Percentiles rank a stretch among this genome's conserved stretches.
phyloP scores from a whole-genome alignment of 345 rosid genomes.

The Gossypium raimondii region DNA sequence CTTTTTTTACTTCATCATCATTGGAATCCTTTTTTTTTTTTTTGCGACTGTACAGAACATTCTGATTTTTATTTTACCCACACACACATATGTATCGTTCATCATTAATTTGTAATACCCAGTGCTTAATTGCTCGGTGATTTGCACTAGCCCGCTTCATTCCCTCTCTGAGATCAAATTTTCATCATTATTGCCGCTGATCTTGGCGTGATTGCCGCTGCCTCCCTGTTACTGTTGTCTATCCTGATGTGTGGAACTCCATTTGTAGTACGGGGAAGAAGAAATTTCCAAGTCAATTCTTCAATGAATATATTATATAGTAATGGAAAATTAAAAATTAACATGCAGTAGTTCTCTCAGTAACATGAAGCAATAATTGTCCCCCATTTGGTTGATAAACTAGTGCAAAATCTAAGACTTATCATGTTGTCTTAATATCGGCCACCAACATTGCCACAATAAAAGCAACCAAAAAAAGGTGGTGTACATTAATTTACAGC shows the following conservation, averaged over 20 bases:
- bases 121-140: background rate
- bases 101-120: background rate
- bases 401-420: constrained; percentile 13
- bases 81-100: background rate
- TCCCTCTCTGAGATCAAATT: background rate
- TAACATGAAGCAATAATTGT: constrained; percentile 17
- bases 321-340: background rate
- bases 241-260: background rate
- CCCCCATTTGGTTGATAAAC: constrained; percentile 1
- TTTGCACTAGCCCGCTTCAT: background rate
- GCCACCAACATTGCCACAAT: constrained; percentile 23
- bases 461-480: background rate
- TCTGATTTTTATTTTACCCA: too few relatives aligned
- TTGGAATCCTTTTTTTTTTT: background rate
- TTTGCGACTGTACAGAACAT: too few relatives aligned
- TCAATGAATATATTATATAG: background rate
- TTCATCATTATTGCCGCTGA: background rate
- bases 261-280: background rate
- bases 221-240: constrained; percentile 2
- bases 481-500: background rate
- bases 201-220: constrained; percentile 25
- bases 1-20: constrained; percentile 19
- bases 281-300: background rate
- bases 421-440: constrained; percentile 20
- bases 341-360: background rate